Base-by-base conservation (phyloP, 768 basidiomycete genomes). In the Suillus weaverae region DNA sequence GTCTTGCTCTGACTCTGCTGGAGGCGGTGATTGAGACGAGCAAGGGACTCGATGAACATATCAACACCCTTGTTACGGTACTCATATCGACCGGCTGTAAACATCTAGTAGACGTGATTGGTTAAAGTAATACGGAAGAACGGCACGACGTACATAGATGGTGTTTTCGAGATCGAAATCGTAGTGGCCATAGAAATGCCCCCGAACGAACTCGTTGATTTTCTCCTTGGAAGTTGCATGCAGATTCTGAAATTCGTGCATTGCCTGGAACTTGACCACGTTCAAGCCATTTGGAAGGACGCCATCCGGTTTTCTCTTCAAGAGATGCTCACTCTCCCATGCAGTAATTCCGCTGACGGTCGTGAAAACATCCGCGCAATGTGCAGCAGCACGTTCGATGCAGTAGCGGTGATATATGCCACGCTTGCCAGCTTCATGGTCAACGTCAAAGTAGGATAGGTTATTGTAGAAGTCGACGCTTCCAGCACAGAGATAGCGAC, bases 381-480 rank as follows among this genome's bases (percentile, higher is more conserved):
- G 97, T 0, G 96, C 84, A 1, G 97, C 87, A 5, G 93, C 91
- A 60, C 97, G 89, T 76, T 99, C 97, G 76, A 99, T 95, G 77
- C 97, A 99, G 81, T 99, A 99, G 55, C 90, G 78, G 76, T 99
- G 97, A 78, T 99, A 99, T 75, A 99, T 99, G 18, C 97, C 97
- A 66, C 97, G 89, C 80, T 99, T 99, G 48, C 97, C 97, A 0
- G 97, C 97, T 79, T 99, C 97, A 74, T 99, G 97, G 72, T 99
- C 97, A 66, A 99, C 97, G 70, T 99, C 97, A 76, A 99, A 99
- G 83, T 99, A 98, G 76, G 97, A 94, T 22, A 99, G 84, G 76
- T 99, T 98, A 83, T 99, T 99, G 85, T 99, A 99, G 72, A 99
- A 99, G 71, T 99, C 97, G 73, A 98, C 97, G 54, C 89, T 92